phyloP scores from a whole-genome alignment of 1,139 yeast species.

The Protomyces inundatus region DNA sequence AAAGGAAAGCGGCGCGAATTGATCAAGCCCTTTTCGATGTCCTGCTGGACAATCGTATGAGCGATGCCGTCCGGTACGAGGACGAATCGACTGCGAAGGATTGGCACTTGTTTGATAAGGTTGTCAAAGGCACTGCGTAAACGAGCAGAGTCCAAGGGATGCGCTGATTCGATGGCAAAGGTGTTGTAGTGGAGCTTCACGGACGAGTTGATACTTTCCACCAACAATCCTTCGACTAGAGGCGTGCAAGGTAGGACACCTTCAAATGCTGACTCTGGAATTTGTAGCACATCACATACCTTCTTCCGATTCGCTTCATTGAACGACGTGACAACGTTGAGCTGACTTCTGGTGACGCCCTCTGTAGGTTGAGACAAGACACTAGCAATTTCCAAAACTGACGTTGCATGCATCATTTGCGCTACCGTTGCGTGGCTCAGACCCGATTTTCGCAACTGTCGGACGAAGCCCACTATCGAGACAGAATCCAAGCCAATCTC shows the following conservation, averaged over 20 bases:
- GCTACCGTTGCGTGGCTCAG: conserved; percentile 22
- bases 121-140: conserved; percentile 26
- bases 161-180: conserved; percentile 25
- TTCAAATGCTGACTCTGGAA: conserved; percentile 28
- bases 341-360: no score
- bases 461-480: conserved; percentile 30
- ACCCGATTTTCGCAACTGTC: conserved; percentile 17
- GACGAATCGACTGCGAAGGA: conserved; percentile 31
- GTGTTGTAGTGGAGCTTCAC: conserved; percentile 25
- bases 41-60: conserved; percentile 30
- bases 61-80: conserved; percentile 29
- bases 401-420: conserved; percentile 25
- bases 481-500: conserved; percentile 35
- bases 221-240: conserved; percentile 33
- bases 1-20: conserved; percentile 1
- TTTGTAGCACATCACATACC: conserved; percentile 12
- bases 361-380: not conserved
- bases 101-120: conserved; percentile 20
- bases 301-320: not conserved
- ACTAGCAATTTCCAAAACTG: conserved; percentile 2
- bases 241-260: conserved; percentile 33
- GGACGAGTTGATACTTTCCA: conserved; percentile 25
- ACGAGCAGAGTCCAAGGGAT: conserved; percentile 11
- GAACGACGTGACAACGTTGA: not conserved
- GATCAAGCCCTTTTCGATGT: not conserved